These are phyloP conservation scores for Macroventuria anomochaeta DNA, from an alignment of 2,329 filamentous ascomycete genomes.

Conservation along the genomic window DNA sequence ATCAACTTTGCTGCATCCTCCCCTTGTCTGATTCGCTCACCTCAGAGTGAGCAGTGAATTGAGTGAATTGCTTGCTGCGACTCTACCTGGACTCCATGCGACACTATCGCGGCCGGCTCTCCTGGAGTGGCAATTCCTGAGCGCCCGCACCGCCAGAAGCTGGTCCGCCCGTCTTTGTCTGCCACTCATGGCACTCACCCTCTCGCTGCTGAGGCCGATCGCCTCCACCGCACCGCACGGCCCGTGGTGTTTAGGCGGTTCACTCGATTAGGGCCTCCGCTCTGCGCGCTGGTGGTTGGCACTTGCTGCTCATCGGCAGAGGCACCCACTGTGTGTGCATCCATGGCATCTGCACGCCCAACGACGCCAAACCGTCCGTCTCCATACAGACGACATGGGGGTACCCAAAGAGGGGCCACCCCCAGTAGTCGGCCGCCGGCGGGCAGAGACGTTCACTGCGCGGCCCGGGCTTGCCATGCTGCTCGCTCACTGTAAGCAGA, in stretches of 20 bases:
- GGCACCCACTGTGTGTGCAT: slow-evolving; percentile 7
- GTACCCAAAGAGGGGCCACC: slow-evolving; percentile 20
- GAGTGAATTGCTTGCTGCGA: slow-evolving; percentile 29
- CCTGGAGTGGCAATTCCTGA: background rate
- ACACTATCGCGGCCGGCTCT: slow-evolving; percentile 10
- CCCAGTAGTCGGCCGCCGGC: slow-evolving; percentile 24
- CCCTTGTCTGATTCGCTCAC: slow-evolving; percentile 13
- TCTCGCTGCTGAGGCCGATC: slow-evolving; percentile 31
- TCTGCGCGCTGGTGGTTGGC: slow-evolving; percentile 10
- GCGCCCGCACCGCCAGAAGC: slow-evolving; percentile 4
- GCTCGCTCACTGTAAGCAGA: slow-evolving; percentile 21
- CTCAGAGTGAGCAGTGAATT: slow-evolving; percentile 13
- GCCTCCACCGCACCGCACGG: slow-evolving; percentile 35
- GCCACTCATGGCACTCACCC: background rate
- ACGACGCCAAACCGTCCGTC: slow-evolving; percentile 35
- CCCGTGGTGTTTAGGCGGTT: slow-evolving; percentile 27
- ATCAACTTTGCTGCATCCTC: slow-evolving; percentile 30
- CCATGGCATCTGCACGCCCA: slow-evolving; percentile 29
- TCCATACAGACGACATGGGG: slow-evolving; percentile 30
- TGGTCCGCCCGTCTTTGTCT: slow-evolving; percentile 1
- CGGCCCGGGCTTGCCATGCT: slow-evolving; percentile 31
- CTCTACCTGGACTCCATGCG: slow-evolving; percentile 16
- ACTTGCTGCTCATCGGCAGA: slow-evolving; percentile 9
- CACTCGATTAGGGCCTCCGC: slow-evolving; percentile 23
- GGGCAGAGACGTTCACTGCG: slow-evolving; percentile 22